Conservation (phyloP, 495 filamentous ascomycete genomes). For the Penicillium simplicissimum region DNA sequence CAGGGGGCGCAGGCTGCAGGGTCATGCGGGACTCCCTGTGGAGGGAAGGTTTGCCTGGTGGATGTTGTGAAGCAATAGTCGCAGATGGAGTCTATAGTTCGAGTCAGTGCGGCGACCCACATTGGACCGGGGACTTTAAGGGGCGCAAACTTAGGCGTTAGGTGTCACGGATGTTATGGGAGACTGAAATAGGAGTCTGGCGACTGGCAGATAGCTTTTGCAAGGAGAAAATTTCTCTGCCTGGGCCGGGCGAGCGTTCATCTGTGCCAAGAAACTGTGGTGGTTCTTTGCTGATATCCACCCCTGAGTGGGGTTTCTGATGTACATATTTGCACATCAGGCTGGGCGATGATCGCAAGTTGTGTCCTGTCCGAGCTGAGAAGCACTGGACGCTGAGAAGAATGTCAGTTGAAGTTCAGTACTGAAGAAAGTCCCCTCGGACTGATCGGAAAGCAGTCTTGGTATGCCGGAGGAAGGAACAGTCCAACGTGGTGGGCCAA, state of each 20-base stretch:
- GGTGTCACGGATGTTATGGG: constrained; percentile 13
- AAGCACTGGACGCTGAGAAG: not conserved
- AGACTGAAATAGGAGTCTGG: constrained; percentile 6
- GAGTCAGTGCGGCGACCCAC: constrained; percentile 2
- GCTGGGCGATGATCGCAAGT: not conserved
- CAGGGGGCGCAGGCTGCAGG: constrained; percentile 7
- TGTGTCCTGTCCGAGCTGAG: not conserved
- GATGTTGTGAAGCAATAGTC: not conserved
- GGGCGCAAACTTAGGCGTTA: constrained; percentile 4
- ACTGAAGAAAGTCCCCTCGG: not conserved
- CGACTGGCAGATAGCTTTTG: not conserved
- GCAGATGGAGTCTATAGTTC: not conserved
- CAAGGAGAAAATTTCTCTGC: constrained; percentile 20
- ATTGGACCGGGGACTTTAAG: not conserved
- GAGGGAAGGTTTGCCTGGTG: not conserved
- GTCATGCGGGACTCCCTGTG: not conserved
- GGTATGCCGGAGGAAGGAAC: constrained; percentile 9
- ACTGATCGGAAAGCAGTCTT: constrained; percentile 2
- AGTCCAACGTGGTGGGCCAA: constrained; percentile 35
- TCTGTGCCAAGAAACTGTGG: constrained; percentile 18
- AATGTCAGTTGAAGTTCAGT: not conserved
- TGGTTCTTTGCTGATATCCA: not conserved
- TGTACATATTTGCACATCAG: not conserved
- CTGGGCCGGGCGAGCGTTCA: constrained; percentile 20
- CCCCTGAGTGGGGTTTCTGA: not conserved